These are phyloP conservation scores for Acarospora socialis DNA, from an alignment of 2,329 filamentous ascomycete genomes.

Conservation along the genomic window DNA sequence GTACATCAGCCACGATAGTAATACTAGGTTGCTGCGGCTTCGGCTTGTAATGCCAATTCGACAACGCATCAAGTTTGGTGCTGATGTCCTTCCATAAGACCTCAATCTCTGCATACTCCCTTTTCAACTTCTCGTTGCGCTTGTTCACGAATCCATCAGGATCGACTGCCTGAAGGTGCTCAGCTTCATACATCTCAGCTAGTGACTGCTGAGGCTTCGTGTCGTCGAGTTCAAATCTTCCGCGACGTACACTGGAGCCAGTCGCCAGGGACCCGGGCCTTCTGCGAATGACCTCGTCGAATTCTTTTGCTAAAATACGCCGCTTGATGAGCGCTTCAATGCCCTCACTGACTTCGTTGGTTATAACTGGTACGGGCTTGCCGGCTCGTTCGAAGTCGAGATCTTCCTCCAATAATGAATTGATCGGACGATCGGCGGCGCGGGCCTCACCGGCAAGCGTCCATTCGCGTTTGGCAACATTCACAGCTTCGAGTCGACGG, in stretches of 20 bases:
- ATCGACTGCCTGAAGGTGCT: constrained; percentile 66
- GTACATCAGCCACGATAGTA: constrained; percentile 77
- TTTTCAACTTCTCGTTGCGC: constrained; percentile 66
- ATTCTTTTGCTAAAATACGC: constrained; percentile 76
- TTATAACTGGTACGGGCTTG: constrained; percentile 89
- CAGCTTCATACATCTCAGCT: constrained; percentile 87
- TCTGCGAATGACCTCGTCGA: constrained; percentile 78
- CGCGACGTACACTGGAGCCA: constrained; percentile 52
- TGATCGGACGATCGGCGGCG: constrained; percentile 67
- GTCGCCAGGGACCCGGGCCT: constrained; percentile 59
- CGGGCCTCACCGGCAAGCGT: constrained; percentile 76
- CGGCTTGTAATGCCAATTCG: constrained; percentile 90
- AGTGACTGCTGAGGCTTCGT: constrained; percentile 75
- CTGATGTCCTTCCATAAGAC: constrained; percentile 69
- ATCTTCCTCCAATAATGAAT: constrained; percentile 87
- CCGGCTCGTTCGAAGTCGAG: constrained; percentile 91
- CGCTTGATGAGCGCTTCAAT: constrained; percentile 92
- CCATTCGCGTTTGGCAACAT: constrained; percentile 84
- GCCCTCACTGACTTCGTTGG: constrained; percentile 73
- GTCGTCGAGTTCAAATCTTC: constrained; percentile 70
- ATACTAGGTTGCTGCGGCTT: constrained; percentile 69
- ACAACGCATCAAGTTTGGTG: constrained; percentile 71
- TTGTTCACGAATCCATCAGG: constrained; percentile 66
- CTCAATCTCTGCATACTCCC: constrained; percentile 72
- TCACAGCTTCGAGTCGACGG: constrained; percentile 73